Percentiles rank a stretch among this genome's conserved stretches.
phyloP scores from a whole-genome alignment of 345 rosid genomes.

The Ceriops tagal region DNA sequence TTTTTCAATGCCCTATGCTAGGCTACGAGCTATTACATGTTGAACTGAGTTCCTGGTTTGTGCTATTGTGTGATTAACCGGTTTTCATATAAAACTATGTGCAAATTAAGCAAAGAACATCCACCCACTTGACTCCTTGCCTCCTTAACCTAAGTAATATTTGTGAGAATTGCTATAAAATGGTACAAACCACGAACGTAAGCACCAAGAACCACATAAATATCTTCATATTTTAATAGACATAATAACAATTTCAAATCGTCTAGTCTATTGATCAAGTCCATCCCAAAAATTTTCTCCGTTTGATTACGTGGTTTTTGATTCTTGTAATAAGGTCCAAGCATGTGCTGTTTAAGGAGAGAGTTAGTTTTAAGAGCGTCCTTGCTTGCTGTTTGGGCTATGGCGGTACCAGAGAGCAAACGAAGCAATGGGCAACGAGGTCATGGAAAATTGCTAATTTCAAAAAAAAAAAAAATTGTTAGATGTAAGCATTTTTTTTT shows the following conservation, averaged over 20 bases:
- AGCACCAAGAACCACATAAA: conserved; percentile 24
- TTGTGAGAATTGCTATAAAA: conserved; percentile 16
- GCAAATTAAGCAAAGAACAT: background rate
- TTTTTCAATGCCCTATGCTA: too few relatives aligned
- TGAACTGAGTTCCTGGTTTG: background rate
- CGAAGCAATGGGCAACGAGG: too few relatives aligned
- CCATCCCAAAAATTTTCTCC: too few relatives aligned
- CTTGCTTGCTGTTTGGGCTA: too few relatives aligned
- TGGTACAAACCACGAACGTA: conserved; percentile 25
- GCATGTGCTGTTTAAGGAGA: background rate
- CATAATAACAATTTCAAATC: background rate
- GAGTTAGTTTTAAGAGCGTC: too few relatives aligned
- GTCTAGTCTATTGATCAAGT: background rate
- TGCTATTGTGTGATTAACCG: background rate
- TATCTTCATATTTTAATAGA: conserved; percentile 16
- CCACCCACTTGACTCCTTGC: conserved; percentile 3
- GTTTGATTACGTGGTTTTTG: background rate
- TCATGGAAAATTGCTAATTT: too few relatives aligned
- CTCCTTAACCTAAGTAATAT: conserved; percentile 26
- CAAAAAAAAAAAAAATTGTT: too few relatives aligned
- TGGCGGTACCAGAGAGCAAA: too few relatives aligned
- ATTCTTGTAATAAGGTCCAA: conserved; percentile 10
- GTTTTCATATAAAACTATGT: background rate
- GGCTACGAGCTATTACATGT: too few relatives aligned
- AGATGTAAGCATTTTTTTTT: too few relatives aligned